Evolutionary conservation across 352 stramenopile genomes (phyloP).

Genomic region (Phytophthora rubi): DNA sequence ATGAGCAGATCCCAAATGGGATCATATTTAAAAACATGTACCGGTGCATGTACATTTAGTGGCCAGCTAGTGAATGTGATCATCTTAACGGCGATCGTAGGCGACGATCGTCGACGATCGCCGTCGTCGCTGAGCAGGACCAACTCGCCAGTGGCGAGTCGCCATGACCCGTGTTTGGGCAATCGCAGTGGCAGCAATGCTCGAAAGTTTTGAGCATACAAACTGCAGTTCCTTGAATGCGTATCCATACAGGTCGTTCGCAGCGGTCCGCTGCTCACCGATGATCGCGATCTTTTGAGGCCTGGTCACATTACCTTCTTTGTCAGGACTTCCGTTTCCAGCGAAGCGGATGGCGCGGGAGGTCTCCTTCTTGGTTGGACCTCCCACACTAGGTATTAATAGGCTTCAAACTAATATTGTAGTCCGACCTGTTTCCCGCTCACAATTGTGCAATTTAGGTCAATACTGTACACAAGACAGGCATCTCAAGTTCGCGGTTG

Average conservation of each 20-base stretch:
- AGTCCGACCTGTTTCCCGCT: constrained; percentile 28
- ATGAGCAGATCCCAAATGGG: constrained; percentile 24
- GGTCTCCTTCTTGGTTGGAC: no score
- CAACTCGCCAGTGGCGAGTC: background rate
- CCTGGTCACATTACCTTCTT: constrained; percentile 9
- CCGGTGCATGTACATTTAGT: no score
- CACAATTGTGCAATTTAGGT: background rate
- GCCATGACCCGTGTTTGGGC: constrained; percentile 12
- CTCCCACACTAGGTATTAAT: no score
- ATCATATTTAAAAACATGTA: constrained; percentile 9
- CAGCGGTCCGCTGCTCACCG: constrained; percentile 5
- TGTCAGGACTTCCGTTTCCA: constrained; percentile 17
- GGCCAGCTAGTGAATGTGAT: constrained; percentile 13
- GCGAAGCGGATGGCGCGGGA: constrained; percentile 21
- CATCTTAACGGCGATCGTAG: constrained; percentile 2
- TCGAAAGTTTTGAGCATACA: constrained; percentile 6
- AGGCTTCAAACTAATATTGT: background rate
- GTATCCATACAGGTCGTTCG: background rate
- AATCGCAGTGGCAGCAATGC: constrained; percentile 23
- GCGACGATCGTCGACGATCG: no score
- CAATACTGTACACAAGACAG: background rate
- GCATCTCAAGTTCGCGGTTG: no score
- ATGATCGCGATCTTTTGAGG: constrained; percentile 8
- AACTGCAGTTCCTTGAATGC: constrained; percentile 16
- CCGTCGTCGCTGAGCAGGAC: constrained; percentile 16